phyloP scores from a whole-genome alignment of 1,139 yeast genomes.

The Kodamaea plutei region DNA sequence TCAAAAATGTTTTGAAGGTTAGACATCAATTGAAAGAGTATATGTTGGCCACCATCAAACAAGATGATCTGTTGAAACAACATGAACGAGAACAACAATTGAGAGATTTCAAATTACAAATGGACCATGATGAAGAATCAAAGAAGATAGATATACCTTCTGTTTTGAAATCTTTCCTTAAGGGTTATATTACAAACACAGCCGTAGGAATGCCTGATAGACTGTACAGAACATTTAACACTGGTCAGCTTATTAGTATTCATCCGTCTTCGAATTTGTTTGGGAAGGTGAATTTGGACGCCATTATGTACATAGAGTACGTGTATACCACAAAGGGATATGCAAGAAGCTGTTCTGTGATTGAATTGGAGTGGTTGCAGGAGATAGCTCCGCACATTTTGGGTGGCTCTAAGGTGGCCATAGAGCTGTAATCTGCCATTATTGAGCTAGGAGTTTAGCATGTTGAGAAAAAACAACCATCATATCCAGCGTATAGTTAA shows the following conservation, averaged over 20 bases:
- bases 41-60: constrained; percentile 48
- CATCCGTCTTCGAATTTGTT: constrained; percentile 92
- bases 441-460: too few relatives aligned
- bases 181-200: constrained; percentile 79
- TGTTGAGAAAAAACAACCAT: too few relatives aligned
- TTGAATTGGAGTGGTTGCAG: constrained; percentile 82
- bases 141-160: constrained; percentile 47
- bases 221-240: constrained; percentile 77
- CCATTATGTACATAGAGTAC: constrained; percentile 90
- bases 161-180: constrained; percentile 71
- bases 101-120: constrained; percentile 24
- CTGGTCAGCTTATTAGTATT: constrained; percentile 76
- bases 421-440: constrained; percentile 22
- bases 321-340: constrained; percentile 92
- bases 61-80: constrained; percentile 30
- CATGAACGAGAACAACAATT: constrained; percentile 27
- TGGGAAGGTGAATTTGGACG: constrained; percentile 73
- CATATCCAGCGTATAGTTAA: too few relatives aligned
- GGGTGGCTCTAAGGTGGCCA: constrained; percentile 37
- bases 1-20: constrained; percentile 71
- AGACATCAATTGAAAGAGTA: constrained; percentile 73
- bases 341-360: constrained; percentile 82
- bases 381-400: constrained; percentile 72
- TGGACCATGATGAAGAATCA: constrained; percentile 14
- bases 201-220: constrained; percentile 96